Base-by-base conservation (phyloP, 1,284 basidiomycete species). In the Microstroma glucosiphilum region DNA sequence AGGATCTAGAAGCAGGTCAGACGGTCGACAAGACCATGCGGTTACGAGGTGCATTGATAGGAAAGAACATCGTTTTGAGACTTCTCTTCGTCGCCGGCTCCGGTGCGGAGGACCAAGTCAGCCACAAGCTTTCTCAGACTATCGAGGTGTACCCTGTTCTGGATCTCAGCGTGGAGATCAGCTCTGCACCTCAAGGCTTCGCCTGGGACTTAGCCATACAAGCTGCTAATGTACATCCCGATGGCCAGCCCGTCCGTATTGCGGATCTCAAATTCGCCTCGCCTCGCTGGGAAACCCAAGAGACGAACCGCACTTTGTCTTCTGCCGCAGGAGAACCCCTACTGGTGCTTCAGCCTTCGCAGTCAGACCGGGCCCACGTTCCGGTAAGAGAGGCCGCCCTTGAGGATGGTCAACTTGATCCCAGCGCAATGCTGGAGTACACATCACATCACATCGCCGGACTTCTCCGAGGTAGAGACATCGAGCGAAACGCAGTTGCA, bases 281-380 rank as follows among this genome's bases (percentile, higher is more conserved):
- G 13, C 51, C 51, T 15, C n/a, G 51, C 6, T 54, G 51, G 51
- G 60, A 68, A 0, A 23, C 21, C 6, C 12, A 71, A 41, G 58
- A 62, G n/a, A 60, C 48, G 9, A 8, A 69, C 1, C 59, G 64
- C 1, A 11, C 70, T 0, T 30, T 69, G 43, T n/a, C 43, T n/a
- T 17, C 17, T 12, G 3, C 21, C 17, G 30, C 4, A 37, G 30
- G 30, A 3, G 30, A 37, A 37, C 30, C 30, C 30, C 30, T 37
- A 9, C 9, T 37, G 30, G 30, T 37, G 30, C 30, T 37, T 37
- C 4, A 37, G 30, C 30, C 30, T 9, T 37, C 30, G 9, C 51
- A 61, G 64, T 25, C 61, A 62, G 11, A 21, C 13, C 6, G 69
- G 65, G 69, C 51, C 21, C 26, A 37, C 46, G 21, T 25, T 15